Evolutionary conservation across 176 grass and related monocot genomes (phyloP).

Genomic region (Eragrostis nindensis): DNA sequence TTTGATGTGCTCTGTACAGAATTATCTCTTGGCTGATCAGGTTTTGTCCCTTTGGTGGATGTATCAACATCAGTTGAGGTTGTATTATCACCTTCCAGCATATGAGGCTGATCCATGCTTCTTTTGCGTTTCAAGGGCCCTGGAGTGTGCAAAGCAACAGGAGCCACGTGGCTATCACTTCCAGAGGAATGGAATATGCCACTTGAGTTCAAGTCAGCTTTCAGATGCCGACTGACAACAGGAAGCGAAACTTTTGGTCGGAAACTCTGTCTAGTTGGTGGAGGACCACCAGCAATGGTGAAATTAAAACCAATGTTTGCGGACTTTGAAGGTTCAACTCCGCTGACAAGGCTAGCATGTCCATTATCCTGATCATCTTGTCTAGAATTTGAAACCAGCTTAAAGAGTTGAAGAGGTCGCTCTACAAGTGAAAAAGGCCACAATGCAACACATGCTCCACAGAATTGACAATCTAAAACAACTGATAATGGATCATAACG

Average conservation of each 20-base stretch:
- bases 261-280: constrained; percentile 80
- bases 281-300: constrained; percentile 88
- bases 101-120: constrained; percentile 54
- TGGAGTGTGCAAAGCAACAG: constrained; percentile 42
- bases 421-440: constrained; percentile 74
- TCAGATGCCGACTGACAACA: constrained; percentile 81
- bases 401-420: constrained; percentile 81
- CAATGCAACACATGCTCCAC: constrained; percentile 87
- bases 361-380: constrained; percentile 58
- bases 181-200: constrained; percentile 39
- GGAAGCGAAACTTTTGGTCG: constrained; percentile 84
- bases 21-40: constrained; percentile 30
- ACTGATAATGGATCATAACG: constrained; percentile 75
- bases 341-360: constrained; percentile 30
- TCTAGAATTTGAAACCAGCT: constrained; percentile 55
- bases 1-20: constrained; percentile 38
- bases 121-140: constrained; percentile 73
- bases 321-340: constrained; percentile 45
- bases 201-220: constrained; percentile 53
- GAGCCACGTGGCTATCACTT: constrained; percentile 42
- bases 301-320: constrained; percentile 70
- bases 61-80: not conserved
- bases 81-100: constrained; percentile 23
- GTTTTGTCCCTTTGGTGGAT: constrained; percentile 25
- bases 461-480: constrained; percentile 89